Evolutionary conservation across 2,329 filamentous ascomycete species (phyloP).

Genomic region (Beauveria scarabaeidicola): DNA sequence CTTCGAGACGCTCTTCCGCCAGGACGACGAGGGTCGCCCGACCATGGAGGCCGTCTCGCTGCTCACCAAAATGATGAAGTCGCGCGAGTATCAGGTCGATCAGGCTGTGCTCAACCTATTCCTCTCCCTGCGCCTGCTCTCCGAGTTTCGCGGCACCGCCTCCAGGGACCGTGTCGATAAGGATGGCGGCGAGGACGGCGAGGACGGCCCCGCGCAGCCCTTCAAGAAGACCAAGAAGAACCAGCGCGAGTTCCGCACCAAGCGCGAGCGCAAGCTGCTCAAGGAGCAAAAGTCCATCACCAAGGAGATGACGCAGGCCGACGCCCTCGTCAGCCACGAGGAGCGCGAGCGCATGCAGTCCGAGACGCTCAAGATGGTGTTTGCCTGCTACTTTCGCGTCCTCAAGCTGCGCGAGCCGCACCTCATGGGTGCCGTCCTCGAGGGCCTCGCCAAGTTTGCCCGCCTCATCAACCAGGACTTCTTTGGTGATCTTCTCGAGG

Average conservation of each 20-base stretch:
- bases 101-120: slow-evolving; percentile 87
- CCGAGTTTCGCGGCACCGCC: slow-evolving; percentile 77
- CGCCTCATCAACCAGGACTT: slow-evolving; percentile 99
- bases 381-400: slow-evolving; percentile 90
- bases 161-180: slow-evolving; percentile 69
- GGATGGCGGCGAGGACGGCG: slow-evolving; percentile 15
- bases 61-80: slow-evolving; percentile 92
- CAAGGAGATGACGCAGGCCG: slow-evolving; percentile 88
- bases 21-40: slow-evolving; percentile 83
- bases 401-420: slow-evolving; percentile 72
- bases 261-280: slow-evolving; percentile 71
- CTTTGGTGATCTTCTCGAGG: slow-evolving; percentile 92
- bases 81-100: slow-evolving; percentile 70
- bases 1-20: slow-evolving; percentile 70
- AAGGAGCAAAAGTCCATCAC: slow-evolving; percentile 83
- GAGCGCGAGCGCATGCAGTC: slow-evolving; percentile 90
- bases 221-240: slow-evolving; percentile 55
- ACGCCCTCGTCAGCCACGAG: slow-evolving; percentile 84
- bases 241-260: slow-evolving; percentile 81
- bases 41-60: slow-evolving; percentile 80
- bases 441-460: slow-evolving; percentile 86
- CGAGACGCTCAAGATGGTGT: slow-evolving; percentile 92
- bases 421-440: slow-evolving; percentile 93
- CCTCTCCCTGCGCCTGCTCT: slow-evolving; percentile 76
- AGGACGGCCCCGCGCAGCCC: slow-evolving; percentile 15